phyloP scores from a whole-genome alignment of 305 asterid genomes.

The Fraxinus albicans region DNA sequence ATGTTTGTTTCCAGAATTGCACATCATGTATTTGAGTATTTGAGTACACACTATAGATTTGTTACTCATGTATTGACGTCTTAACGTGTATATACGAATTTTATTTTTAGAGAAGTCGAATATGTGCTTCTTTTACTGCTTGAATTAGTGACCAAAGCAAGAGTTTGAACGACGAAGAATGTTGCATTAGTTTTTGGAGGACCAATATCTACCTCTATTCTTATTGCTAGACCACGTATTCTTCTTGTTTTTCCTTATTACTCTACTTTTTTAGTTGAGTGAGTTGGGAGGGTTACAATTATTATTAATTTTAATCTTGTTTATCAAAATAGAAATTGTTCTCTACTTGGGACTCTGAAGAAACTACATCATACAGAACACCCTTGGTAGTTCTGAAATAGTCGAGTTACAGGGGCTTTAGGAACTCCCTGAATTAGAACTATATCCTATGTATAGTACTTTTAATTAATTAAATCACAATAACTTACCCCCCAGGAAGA shows the following conservation, averaged over 20 bases:
- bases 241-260: background rate
- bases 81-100: background rate
- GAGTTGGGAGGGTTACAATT: background rate
- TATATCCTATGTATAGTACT: background rate
- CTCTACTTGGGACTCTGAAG: background rate
- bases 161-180: background rate
- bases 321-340: background rate
- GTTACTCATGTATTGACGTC: background rate
- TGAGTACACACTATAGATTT: background rate
- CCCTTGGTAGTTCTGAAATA: background rate
- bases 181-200: background rate
- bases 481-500: background rate
- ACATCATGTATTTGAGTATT: background rate
- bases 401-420: background rate
- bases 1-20: background rate
- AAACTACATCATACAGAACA: background rate
- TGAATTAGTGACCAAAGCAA: background rate
- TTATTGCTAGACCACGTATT: background rate
- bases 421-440: background rate
- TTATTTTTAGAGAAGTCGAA: background rate
- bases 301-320: background rate
- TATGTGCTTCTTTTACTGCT: background rate
- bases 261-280: background rate
- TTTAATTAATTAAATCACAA: background rate
- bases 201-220: background rate